Percentiles rank a stretch among this genome's conserved stretches.
Conservation (phyloP, 208 protist species). For the Endotrypanum monterogeii region DNA sequence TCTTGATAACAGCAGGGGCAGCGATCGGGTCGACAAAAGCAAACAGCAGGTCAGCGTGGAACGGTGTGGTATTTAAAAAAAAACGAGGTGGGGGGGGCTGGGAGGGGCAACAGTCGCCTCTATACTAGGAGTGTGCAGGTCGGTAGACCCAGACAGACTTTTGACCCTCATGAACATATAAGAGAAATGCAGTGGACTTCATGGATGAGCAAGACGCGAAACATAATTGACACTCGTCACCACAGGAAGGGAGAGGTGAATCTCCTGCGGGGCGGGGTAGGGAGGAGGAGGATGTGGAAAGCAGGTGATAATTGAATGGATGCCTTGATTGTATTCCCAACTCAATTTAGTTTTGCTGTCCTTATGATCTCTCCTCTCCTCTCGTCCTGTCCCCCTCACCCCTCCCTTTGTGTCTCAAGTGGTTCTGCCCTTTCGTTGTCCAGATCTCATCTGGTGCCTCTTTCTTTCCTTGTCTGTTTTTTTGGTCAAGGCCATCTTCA, state of each 20-base stretch:
- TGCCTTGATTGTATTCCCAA: background rate
- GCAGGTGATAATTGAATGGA: background rate
- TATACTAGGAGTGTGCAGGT: slow-evolving; percentile 6
- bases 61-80: no score
- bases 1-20: no score
- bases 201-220: background rate
- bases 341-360: background rate
- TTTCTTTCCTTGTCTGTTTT: background rate
- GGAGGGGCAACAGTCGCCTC: background rate
- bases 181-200: background rate
- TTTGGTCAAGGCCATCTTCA: background rate
- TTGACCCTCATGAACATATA: no score
- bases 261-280: background rate
- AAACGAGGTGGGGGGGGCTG: background rate
- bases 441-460: background rate
- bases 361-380: background rate
- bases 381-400: background rate
- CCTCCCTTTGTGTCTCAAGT: background rate
- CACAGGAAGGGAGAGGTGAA: background rate
- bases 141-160: background rate
- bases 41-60: no score
- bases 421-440: no score
- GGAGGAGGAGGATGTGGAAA: background rate
- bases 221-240: no score
- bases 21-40: no score